These are phyloP conservation scores for Calonectria pauciramosa DNA, from an alignment of 2,329 filamentous ascomycete genomes.

Conservation along the genomic window DNA sequence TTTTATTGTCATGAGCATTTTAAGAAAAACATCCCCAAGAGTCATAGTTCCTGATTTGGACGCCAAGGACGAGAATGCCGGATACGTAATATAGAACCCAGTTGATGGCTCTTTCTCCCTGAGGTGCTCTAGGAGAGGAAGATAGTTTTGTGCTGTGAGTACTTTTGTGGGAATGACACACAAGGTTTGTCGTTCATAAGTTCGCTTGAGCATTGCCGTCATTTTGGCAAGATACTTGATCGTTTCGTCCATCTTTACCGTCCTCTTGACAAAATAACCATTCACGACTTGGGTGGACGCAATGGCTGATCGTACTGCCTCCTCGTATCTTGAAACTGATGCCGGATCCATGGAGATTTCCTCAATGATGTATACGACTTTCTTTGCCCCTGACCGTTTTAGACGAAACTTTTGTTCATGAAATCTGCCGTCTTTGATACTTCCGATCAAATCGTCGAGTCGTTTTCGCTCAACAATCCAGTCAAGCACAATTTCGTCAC, in stretches of 20 bases:
- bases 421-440: constrained; percentile 86
- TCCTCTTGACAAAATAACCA: constrained; percentile 84
- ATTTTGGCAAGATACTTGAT: constrained; percentile 81
- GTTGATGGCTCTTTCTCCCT: constrained; percentile 63
- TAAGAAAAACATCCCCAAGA: constrained; percentile 80
- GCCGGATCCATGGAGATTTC: constrained; percentile 74
- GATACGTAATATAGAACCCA: constrained; percentile 76
- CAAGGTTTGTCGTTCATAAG: constrained; percentile 72
- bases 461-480: constrained; percentile 87
- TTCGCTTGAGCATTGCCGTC: constrained; percentile 75
- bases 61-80: constrained; percentile 78
- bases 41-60: constrained; percentile 83
- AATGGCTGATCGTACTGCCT: constrained; percentile 79
- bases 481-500: constrained; percentile 81
- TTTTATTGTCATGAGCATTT: constrained; percentile 87
- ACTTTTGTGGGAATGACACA: constrained; percentile 75
- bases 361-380: constrained; percentile 85
- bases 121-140: constrained; percentile 73
- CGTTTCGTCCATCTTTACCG: constrained; percentile 81
- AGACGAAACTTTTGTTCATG: constrained; percentile 89
- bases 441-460: constrained; percentile 82
- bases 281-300: constrained; percentile 84
- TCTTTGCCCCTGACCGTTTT: constrained; percentile 77
- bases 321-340: constrained; percentile 69
- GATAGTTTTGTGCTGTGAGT: constrained; percentile 76